These are phyloP conservation scores for Sarocladium brachiariae DNA, from an alignment of 2,329 filamentous ascomycete species.

Conservation along the genomic window DNA sequence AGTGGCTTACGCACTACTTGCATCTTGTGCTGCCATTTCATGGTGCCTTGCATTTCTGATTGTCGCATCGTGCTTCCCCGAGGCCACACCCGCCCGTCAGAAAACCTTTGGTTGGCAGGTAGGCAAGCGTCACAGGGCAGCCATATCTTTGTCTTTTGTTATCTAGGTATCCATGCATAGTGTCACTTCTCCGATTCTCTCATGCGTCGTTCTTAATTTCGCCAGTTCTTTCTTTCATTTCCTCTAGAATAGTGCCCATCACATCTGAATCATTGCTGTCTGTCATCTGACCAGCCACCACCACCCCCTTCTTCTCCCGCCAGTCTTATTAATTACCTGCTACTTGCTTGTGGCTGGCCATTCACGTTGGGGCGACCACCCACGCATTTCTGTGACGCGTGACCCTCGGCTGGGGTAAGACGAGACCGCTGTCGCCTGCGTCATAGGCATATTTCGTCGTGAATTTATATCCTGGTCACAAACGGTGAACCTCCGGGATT, in stretches of 20 bases:
- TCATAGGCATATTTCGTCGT: not conserved
- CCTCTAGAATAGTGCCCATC: too few species aligned
- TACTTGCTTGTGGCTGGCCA: not conserved
- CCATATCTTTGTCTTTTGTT: too few species aligned
- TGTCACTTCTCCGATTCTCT: not conserved
- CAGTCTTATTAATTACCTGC: too few species aligned
- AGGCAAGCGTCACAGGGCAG: too few species aligned
- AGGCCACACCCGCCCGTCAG: not conserved
- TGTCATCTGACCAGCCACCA: conserved; percentile 4
- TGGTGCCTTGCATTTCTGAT: conserved; percentile 2
- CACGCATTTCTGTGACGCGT: conserved; percentile 3
- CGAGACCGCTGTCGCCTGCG: conserved; percentile 1
- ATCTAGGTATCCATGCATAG: too few species aligned
- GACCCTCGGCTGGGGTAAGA: conserved; percentile 5
- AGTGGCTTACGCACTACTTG: not conserved
- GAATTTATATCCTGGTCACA: not conserved
- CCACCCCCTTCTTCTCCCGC: not conserved
- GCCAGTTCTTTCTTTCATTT: too few species aligned
- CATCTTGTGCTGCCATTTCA: not conserved
- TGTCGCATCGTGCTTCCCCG: not conserved
- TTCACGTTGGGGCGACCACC: conserved; percentile 2
- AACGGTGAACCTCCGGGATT: too few species aligned
- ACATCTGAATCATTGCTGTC: not conserved
- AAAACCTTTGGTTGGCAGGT: too few species aligned
- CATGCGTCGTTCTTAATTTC: not conserved